phyloP scores from a whole-genome alignment of 257 asterid genomes.

The Vinca minor region DNA sequence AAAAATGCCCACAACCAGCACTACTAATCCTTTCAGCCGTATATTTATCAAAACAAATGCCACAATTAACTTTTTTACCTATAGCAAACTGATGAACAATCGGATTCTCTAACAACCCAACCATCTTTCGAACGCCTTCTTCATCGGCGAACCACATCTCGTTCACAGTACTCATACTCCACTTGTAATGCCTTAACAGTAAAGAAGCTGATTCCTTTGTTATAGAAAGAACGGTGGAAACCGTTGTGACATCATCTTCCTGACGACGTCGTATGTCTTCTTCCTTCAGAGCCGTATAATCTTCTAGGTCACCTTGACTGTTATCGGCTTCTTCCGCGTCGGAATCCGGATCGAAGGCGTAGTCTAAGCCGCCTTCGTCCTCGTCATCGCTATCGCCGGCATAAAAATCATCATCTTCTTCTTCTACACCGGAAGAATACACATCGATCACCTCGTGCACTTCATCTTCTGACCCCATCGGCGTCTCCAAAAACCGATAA shows the following conservation, averaged over 20 bases:
- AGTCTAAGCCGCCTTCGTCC: background rate
- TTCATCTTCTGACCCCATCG: background rate
- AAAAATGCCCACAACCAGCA: constrained; percentile 69
- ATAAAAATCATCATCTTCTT: constrained; percentile 4
- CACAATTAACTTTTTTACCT: constrained; percentile 58
- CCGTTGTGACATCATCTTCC: constrained; percentile 16
- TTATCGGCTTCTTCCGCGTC: constrained; percentile 3
- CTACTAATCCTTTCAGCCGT: constrained; percentile 31
- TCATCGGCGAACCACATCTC: constrained; percentile 34
- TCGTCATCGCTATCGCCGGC: constrained; percentile 4
- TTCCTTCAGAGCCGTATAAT: constrained; percentile 11
- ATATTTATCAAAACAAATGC: constrained; percentile 74
- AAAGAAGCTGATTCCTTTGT: constrained; percentile 17
- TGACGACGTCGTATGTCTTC: constrained; percentile 26
- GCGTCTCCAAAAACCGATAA: background rate
- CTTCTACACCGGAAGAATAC: constrained; percentile 18
- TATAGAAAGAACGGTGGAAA: constrained; percentile 23
- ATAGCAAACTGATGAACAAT: constrained; percentile 25
- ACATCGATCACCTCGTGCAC: constrained; percentile 8
- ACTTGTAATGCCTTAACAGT: constrained; percentile 19
- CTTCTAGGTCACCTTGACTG: background rate
- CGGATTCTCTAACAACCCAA: constrained; percentile 60
- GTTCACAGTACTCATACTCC: constrained; percentile 22
- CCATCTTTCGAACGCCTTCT: constrained; percentile 33
- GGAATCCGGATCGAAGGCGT: constrained; percentile 3